Conservation (phyloP, 192 early-diverging fungal species). For the Backusella parvicylindrica region DNA sequence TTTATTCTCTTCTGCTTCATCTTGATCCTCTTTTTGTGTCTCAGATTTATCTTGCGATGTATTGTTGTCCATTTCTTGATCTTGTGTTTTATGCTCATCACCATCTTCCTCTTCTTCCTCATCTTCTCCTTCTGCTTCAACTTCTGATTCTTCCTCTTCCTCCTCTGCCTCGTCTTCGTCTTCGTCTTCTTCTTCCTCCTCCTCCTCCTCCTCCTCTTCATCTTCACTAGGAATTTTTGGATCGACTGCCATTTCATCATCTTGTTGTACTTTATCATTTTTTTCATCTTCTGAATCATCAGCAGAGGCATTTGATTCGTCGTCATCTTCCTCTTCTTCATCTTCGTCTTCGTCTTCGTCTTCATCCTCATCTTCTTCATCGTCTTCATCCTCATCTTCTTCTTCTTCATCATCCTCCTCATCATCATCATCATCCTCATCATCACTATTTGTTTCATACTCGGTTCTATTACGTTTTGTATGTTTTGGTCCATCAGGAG, state of each 20-base stretch:
- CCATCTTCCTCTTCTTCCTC: slow-evolving; percentile 21
- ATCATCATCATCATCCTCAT: not conserved
- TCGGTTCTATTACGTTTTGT: slow-evolving; percentile 16
- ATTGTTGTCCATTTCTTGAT: not conserved
- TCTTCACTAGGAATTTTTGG: slow-evolving; percentile 22
- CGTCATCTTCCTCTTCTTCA: not conserved
- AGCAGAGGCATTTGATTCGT: not conserved
- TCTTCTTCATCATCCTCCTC: not conserved
- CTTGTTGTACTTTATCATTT: not conserved
- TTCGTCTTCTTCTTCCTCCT: slow-evolving; percentile 22
- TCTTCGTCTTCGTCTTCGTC: not conserved
- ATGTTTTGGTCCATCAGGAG: not conserved
- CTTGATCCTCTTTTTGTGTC: slow-evolving; percentile 17
- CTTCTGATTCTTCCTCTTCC: slow-evolving; percentile 1
- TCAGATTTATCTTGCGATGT: not conserved
- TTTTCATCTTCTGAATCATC: slow-evolving; percentile 1
- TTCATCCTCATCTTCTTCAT: slow-evolving; percentile 28
- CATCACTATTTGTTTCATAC: slow-evolving; percentile 17
- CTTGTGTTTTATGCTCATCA: not conserved
- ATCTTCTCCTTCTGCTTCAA: slow-evolving; percentile 20
- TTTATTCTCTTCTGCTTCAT: not conserved
- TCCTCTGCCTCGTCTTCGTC: slow-evolving; percentile 11
- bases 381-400: not conserved
- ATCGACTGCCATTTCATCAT: not conserved
- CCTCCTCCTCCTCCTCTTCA: slow-evolving; percentile 34